Percentiles rank a stretch among this genome's conserved stretches.
Evolutionary conservation across 495 filamentous ascomycete genomes (phyloP).

Genomic region (Pseudoneurospora amorphoporcata): DNA sequence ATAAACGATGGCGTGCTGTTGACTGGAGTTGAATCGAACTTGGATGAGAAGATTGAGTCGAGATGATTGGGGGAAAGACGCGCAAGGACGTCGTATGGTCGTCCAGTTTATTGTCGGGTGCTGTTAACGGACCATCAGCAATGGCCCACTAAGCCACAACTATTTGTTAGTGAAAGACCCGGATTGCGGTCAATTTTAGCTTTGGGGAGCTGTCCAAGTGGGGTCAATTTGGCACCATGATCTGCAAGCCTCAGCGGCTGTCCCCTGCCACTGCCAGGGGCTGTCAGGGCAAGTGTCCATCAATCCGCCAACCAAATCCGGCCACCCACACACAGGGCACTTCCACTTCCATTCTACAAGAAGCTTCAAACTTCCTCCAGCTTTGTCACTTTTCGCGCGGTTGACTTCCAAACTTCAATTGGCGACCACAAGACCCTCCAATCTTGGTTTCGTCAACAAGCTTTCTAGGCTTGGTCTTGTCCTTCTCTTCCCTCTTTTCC

Average conservation of each 20-base stretch:
- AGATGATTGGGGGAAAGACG: background rate
- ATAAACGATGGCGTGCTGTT: background rate
- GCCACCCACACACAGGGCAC: background rate
- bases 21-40: background rate
- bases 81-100: background rate
- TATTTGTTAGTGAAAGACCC: background rate
- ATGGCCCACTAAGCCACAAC: accelerated
- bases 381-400: background rate
- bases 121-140: background rate
- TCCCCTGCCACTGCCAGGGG: background rate
- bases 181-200: background rate
- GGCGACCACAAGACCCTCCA: background rate
- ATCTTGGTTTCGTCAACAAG: background rate
- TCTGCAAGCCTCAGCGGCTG: background rate
- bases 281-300: background rate
- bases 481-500: background rate
- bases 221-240: background rate
- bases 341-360: background rate
- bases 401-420: background rate
- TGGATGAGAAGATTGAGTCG: background rate
- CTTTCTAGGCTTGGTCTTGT: background rate
- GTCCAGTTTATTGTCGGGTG: background rate
- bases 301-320: background rate
- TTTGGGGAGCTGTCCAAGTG: background rate
- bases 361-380: background rate